Evolutionary conservation across 495 filamentous ascomycete genomes (phyloP), one percentile per base, ranked within the genome.

Genomic region (Penicillium waksmanii): DNA sequence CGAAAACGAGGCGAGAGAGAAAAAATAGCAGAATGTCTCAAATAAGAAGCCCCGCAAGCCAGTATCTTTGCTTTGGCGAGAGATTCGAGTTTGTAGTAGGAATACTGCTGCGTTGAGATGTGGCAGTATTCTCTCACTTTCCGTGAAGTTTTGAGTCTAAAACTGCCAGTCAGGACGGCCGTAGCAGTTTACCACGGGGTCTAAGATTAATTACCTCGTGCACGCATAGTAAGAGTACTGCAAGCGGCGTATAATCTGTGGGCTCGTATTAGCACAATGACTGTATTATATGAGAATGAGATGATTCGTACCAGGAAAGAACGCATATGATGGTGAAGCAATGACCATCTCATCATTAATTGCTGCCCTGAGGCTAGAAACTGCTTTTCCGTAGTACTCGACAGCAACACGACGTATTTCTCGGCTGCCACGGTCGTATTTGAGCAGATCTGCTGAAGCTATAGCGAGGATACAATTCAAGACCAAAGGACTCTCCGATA

Each of bases 1-100:
- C 1, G 65, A 52, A 35, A 64, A 68, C 1, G 58, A 36, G 1
- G 62, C 46, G 8, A 68, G 18, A 19, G 62, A 38, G 53, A 64
- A 68, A 23, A 65, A 62, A 17, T 68, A 68, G 36, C 65, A 65
- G 21, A 68, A 68, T 19, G 62, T 36, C 15, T 64, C 65, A 1
- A 60, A 47, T 11, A 68, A 27, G 25, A 62, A 63, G 7, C 38
- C 18, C 7, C 56, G 48, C 17, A 68, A 5, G 3, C 33, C 23
- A 2, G 56, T 27, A 34, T 63, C 55, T 0, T 19, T n/a, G 5
- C 48, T 57, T 1, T 21, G 19, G 5, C 6, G 15, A 13, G 31
- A 51, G 7, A 62, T n/a, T 4, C 62, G 57, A 11, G 57, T 60
- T 25, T 52, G 44, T 8, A 64, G 51, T 3, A 68, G 56, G 21